A percentile compares a stretch with the other conserved stretches of the same genome.
Evolutionary conservation across 805 yeast genomes (phyloP).

Genomic region (Saturnispora bothae): DNA sequence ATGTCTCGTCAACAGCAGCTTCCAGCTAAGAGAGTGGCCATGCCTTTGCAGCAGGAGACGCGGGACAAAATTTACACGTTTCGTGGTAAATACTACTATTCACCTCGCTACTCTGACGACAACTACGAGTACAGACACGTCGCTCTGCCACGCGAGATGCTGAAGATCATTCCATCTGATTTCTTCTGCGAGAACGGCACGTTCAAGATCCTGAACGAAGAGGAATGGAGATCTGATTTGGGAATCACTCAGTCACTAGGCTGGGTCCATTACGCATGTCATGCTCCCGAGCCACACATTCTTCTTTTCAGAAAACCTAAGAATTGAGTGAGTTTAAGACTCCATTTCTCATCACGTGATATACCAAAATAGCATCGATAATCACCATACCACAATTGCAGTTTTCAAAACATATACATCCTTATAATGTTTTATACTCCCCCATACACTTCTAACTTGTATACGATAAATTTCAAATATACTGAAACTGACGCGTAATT

Average conservation of each 20-base stretch:
- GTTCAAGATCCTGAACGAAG: constrained; percentile 78
- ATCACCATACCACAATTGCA: too few relatives aligned
- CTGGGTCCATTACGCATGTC: constrained; percentile 97
- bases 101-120: constrained; percentile 89
- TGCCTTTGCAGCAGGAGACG: constrained; percentile 75
- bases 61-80: constrained; percentile 81
- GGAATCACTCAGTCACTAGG: constrained; percentile 97
- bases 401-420: too few relatives aligned
- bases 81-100: constrained; percentile 89
- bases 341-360: too few relatives aligned
- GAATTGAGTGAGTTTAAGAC: too few relatives aligned
- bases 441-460: too few relatives aligned
- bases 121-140: constrained; percentile 92
- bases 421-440: too few relatives aligned
- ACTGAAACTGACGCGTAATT: too few relatives aligned
- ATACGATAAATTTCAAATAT: too few relatives aligned
- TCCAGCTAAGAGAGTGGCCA: constrained; percentile 22
- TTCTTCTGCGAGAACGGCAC: constrained; percentile 95
- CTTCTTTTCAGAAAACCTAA: constrained; percentile 68
- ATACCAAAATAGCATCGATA: too few relatives aligned
- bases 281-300: constrained; percentile 98
- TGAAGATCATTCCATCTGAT: constrained; percentile 87
- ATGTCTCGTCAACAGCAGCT: background rate
- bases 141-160: constrained; percentile 91
- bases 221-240: constrained; percentile 90